phyloP scores from a whole-genome alignment of 2,329 filamentous ascomycete species.

The Diaporthe eres region DNA sequence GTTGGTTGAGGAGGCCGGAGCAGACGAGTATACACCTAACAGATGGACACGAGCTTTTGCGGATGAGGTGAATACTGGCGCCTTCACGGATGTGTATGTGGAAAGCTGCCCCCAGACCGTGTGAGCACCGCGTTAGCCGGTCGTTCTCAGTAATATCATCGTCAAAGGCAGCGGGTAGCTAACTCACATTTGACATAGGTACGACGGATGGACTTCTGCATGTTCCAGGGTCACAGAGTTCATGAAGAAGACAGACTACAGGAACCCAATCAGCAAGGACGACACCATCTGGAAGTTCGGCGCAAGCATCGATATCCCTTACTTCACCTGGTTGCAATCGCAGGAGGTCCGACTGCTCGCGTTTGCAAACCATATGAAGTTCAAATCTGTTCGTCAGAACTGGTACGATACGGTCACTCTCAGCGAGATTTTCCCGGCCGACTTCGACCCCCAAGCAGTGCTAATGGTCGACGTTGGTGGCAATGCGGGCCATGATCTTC shows the following conservation, averaged over 20 bases:
- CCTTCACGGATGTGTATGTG: conserved; percentile 14
- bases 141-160: background rate
- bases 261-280: conserved; percentile 2
- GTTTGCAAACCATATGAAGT: conserved; percentile 19
- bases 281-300: conserved; percentile 11
- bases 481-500: conserved; percentile 42
- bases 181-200: background rate
- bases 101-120: background rate
- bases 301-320: background rate
- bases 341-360: conserved; percentile 4
- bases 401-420: conserved; percentile 8
- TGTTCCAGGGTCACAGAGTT: background rate
- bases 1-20: conserved; percentile 6
- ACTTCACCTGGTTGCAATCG: conserved; percentile 7
- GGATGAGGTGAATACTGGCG: conserved; percentile 3
- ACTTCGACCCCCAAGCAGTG: background rate
- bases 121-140: background rate
- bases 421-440: conserved; percentile 1
- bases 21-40: background rate
- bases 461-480: conserved; percentile 45
- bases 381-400: conserved; percentile 14
- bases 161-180: background rate
- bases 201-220: conserved; percentile 6
- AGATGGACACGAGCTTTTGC: conserved; percentile 9
- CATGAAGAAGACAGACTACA: background rate